Base-by-base conservation (phyloP, 768 basidiomycete species). In the Boletellus ananas region DNA sequence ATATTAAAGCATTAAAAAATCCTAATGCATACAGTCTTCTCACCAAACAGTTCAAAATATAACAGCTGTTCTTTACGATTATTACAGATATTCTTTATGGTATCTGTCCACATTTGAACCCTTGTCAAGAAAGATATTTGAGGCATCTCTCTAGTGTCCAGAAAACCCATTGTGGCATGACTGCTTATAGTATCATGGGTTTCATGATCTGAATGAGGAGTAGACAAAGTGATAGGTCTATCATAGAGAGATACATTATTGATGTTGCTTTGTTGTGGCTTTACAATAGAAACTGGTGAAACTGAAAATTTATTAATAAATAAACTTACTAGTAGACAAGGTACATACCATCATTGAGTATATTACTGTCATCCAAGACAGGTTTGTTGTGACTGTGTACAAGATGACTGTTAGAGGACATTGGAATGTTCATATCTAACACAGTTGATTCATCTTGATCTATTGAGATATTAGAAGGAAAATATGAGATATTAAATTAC, bases 41-140 rank as follows among this genome's bases (percentile, higher is more conserved):
- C 63, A 31, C 33, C 58, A 51, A 67, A 67, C 4, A 66, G 25
- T 1, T 58, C 52, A 40, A 0, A 16, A 0, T 34, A 0, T 10
- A 43, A 3, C 3, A 4, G 6, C 10, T 38, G 18, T 10, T 29
- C 27, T 41, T 41, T 12, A 12, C 12, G 37, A 36, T 6, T 20
- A 31, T 43, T 4, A 11, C 4, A 31, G 12, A 63, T 52, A 5
- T 42, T 2, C 4, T 43, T 11, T 8, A 68, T 6, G 18, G 27
- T 29, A 8, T 45, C 7, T 25, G 29, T 21, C 66, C 68, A 67
- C 1, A 12, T 1, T 11, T 54, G 55, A 36, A 66, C 39, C 13
- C 23, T 50, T 4, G 13, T 7, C 13, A 51, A n/a, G n/a, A n/a
- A 44, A 6, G 6, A 4, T 18, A 2, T 3, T 0, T 41, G 43